Base-by-base conservation (phyloP, 371 early-diverging fungal species). In the Smittium mucronatum region DNA sequence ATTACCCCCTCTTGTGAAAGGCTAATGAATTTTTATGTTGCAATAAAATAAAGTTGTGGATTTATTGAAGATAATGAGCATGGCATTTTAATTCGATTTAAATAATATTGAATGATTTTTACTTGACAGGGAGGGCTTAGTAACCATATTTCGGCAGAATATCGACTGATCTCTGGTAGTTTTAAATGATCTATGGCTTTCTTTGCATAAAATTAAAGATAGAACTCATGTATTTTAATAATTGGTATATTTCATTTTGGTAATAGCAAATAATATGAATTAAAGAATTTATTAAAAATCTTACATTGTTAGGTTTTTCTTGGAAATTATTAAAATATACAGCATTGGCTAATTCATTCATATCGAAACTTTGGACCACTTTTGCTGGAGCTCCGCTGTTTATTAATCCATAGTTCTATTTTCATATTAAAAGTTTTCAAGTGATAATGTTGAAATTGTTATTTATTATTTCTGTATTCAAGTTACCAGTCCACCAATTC, bases 81-180 rank as follows among this genome's bases (percentile, higher is more conserved):
- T 5, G 30, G 21, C 29, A 30, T 31, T 66, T 63, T 70, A 28
- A 47, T 36, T 36, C 33, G 28, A 61, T 25, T 5, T 15, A 8
- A 57, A 16, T 66, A 65, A 32, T 29, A 26, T 0, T 30, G 47
- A 33, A 15, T 59, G 29, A 32, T 30, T 33, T 32, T 58, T 71
- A 76, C 78, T 75, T 94, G 95, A 70, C 93, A 93, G 0, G 94
- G 93, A 29, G 89, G 93, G 69, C 89, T 88, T 70, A 92, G 77
- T 15, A 91, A 78, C 93, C 93, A 92, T 36, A 86, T 82, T 67
- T 87, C 78, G 0, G 89, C 90, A 5, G 83, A 71, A 72, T 82
- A 76, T 79, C 75, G 80, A 70, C 87, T 86, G 69, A 89, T 81
- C 25, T 89, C 87, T 31, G 78, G 76, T 5, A 73, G 70, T 16